A percentile compares a stretch with the other conserved stretches of the same genome.
phyloP scores from a whole-genome alignment of 345 rosid species.

The Citropsis articulata region DNA sequence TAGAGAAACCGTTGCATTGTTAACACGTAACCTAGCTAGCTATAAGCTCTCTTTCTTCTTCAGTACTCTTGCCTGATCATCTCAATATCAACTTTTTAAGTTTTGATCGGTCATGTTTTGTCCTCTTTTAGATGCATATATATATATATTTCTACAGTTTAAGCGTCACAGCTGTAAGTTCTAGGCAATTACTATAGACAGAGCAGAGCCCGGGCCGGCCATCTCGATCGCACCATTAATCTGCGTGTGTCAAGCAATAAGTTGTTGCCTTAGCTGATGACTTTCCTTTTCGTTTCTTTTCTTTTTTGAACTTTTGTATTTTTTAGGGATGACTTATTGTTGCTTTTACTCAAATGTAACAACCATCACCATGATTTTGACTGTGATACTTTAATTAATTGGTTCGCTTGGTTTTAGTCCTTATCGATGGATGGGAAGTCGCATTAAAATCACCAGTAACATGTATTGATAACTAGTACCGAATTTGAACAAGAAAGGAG shows the following conservation, averaged over 20 bases:
- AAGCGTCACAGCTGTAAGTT: conserved; percentile 3
- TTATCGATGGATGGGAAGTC: conserved; percentile 1
- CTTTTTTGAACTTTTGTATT: too few relatives aligned
- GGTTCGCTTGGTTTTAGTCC: background rate
- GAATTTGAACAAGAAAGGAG: background rate
- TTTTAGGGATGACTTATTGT: too few relatives aligned
- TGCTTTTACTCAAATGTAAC: background rate
- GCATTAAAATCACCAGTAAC: conserved; percentile 7
- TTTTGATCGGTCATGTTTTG: background rate
- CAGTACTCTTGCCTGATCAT: background rate
- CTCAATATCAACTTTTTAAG: background rate
- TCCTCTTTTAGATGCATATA: background rate
- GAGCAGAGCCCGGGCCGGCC: too few relatives aligned
- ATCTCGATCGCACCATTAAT: background rate
- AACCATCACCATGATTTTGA: background rate
- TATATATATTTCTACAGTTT: too few relatives aligned
- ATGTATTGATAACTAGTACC: conserved; percentile 8
- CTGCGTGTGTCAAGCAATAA: background rate
- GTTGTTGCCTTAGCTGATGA: background rate
- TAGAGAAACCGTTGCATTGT: background rate
- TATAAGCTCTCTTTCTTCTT: background rate
- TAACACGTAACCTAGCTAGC: background rate
- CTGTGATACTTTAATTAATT: background rate
- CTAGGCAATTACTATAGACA: background rate
- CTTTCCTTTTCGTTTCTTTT: background rate